phyloP scores from a whole-genome alignment of 345 rosid species.

The Brassica juncea region DNA sequence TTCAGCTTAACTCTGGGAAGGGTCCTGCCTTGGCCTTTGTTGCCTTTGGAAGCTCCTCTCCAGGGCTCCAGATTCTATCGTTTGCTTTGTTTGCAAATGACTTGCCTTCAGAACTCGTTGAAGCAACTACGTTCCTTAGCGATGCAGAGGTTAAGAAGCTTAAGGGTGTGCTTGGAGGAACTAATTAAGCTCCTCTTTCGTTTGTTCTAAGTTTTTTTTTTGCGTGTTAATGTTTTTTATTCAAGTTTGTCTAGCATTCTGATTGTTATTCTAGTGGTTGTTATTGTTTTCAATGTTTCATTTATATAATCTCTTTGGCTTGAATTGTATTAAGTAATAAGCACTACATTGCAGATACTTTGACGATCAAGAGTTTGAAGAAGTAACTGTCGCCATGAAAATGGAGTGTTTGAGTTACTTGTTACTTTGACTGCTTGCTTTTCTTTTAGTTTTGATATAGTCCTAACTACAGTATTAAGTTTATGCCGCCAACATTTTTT shows the following conservation, averaged over 20 bases:
- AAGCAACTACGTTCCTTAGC: constrained; percentile 61
- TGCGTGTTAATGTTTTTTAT: background rate
- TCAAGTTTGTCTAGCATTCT: constrained; percentile 20
- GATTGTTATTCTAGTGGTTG: background rate
- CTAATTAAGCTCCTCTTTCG: constrained; percentile 40
- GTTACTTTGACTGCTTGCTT: no score
- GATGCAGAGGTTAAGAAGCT: constrained; percentile 75
- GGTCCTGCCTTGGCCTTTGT: constrained; percentile 52
- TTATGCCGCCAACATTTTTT: no score
- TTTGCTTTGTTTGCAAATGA: constrained; percentile 66
- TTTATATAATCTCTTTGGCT: background rate
- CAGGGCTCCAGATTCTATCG: constrained; percentile 75
- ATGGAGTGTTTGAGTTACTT: no score
- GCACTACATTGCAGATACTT: constrained; percentile 6
- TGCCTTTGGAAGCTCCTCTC: constrained; percentile 67
- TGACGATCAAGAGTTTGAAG: constrained; percentile 48
- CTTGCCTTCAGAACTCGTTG: constrained; percentile 62
- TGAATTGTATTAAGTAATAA: constrained; percentile 20
- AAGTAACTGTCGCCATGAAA: no score
- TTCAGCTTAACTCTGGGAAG: constrained; percentile 63
- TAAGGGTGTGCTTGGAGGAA: constrained; percentile 87
- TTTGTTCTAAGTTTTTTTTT: background rate
- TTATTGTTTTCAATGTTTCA: constrained; percentile 3
- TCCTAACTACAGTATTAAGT: no score
- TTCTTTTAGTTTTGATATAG: no score